Base-by-base conservation (phyloP, 139 green algal species). In the Chlamydomonas sp. region DNA sequence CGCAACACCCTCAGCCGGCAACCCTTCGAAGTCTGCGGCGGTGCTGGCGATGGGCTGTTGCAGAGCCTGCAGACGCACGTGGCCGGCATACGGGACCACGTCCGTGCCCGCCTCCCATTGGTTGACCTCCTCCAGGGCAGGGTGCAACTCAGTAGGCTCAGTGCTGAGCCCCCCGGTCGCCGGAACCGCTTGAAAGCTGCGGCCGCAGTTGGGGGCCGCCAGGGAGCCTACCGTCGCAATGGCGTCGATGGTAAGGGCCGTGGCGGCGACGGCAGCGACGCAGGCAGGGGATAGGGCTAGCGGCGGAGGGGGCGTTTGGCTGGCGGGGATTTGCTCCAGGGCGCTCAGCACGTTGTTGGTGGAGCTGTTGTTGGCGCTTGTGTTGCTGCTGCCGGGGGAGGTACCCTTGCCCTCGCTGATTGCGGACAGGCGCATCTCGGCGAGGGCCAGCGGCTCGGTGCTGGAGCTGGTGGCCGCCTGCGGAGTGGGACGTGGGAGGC, bases 341-440 rank as follows among this genome's bases (percentile, higher is more conserved):
- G 79, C 57, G 77, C 80, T 49, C 58, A 68, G 57, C 2, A n/a
- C 80, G 80, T 67, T 85, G 67, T 67, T n/a, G 58, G 0, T 59
- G 2, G 67, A 67, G 80, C 80, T 85, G 64, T 49, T 17, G 63
- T 63, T 63, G 79, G 66, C n/a, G 71, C 71, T 77, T 62, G 18
- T 31, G 60, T 1, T 73, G 82, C n/a, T 73, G 82, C 60, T 74
- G 71, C 71, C 61, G 1, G 62, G 71, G 18, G 58, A 69, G 61
- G 49, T 64, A 49, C 49, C 58, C 31, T 69, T 60, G 61, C 79
- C 82, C 82, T 86, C 82, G 4, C 59, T 72, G 8, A 86, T 86
- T 60, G 71, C 61, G 8, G 71, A 14, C 61, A 79, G 79, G 60
- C 71, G 82, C 17, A 79, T 12, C 4, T 64, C 79, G 1, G 75